These are phyloP conservation scores for Talaromyces trachyspermus DNA, from an alignment of 495 filamentous ascomycete genomes.

Conservation along the genomic window DNA sequence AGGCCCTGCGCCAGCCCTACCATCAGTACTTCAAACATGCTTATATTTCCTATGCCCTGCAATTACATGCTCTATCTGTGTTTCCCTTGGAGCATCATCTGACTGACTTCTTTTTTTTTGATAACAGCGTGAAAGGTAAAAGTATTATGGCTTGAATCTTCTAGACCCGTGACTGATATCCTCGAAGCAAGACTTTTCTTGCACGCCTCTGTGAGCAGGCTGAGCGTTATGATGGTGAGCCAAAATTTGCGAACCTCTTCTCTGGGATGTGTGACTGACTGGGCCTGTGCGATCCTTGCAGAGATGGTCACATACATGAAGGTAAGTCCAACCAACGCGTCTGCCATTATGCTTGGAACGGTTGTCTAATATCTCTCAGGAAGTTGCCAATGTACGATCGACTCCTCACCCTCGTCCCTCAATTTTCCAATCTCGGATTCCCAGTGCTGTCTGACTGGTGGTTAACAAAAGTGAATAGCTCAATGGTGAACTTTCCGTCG, in stretches of 20 bases:
- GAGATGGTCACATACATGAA: slow-evolving; percentile 99
- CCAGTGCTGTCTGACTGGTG: neutral
- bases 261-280: slow-evolving; percentile 5
- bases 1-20: neutral
- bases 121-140: slow-evolving; percentile 78
- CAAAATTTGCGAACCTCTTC: neutral
- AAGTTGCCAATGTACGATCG: slow-evolving; percentile 85
- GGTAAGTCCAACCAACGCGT: slow-evolving; percentile 42
- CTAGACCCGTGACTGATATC: neutral
- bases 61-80: neutral
- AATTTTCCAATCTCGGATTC: neutral
- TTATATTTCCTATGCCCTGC: neutral
- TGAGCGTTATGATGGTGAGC: slow-evolving; percentile 97
- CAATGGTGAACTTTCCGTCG: slow-evolving; percentile 84
- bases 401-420: neutral
- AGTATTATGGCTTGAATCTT: neutral
- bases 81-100: neutral
- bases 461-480: slow-evolving; percentile 30
- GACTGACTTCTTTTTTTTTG: slow-evolving; percentile 9
- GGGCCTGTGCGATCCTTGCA: slow-evolving; percentile 31
- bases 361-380: slow-evolving; percentile 46
- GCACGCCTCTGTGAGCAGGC: slow-evolving; percentile 99
- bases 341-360: slow-evolving; percentile 7
- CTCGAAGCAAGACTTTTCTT: slow-evolving; percentile 94
- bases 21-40: neutral